These are phyloP conservation scores for Yarrowia sp. DNA, from an alignment of 805 yeast species.

Conservation along the genomic window DNA sequence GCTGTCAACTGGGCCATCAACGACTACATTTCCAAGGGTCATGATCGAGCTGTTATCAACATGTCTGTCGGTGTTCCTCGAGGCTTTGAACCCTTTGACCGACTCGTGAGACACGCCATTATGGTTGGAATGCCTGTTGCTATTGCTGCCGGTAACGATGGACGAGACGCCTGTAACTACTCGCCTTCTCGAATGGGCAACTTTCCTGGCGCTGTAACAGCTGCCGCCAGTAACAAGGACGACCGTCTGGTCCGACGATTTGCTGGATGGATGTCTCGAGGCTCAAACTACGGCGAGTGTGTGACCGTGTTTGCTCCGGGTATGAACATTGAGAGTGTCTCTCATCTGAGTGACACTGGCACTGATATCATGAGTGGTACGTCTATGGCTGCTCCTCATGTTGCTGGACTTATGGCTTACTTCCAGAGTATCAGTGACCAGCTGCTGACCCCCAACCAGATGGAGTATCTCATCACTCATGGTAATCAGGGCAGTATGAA, in stretches of 20 bases:
- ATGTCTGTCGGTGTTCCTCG: slow-evolving; percentile 43
- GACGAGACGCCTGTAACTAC: slow-evolving; percentile 17
- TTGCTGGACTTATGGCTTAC: slow-evolving; percentile 87
- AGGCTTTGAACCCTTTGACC: slow-evolving; percentile 33
- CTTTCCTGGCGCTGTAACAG: slow-evolving; percentile 40
- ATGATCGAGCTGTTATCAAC: slow-evolving; percentile 14
- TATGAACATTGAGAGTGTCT: slow-evolving; percentile 68
- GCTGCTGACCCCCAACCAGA: neutral
- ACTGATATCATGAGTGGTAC: slow-evolving; percentile 67
- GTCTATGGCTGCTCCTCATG: slow-evolving; percentile 98
- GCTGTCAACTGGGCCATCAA: slow-evolving; percentile 55
- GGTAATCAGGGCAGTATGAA: slow-evolving; percentile 18
- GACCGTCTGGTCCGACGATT: slow-evolving; percentile 1
- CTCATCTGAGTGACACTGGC: slow-evolving; percentile 35
- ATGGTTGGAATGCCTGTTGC: slow-evolving; percentile 38
- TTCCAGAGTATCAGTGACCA: slow-evolving; percentile 36
- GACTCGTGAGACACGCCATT: slow-evolving; percentile 37
- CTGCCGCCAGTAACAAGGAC: slow-evolving; percentile 17
- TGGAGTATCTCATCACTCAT: slow-evolving; percentile 14
- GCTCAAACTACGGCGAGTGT: slow-evolving; percentile 61
- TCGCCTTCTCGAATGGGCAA: slow-evolving; percentile 12
- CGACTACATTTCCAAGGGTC: slow-evolving; percentile 31
- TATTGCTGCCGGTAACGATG: slow-evolving; percentile 21
- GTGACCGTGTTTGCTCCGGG: slow-evolving; percentile 98
- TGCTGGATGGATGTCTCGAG: slow-evolving; percentile 40